Evolutionary conservation across 2,329 filamentous ascomycete genomes (phyloP).

Genomic region (Trichoderma simmonsii): DNA sequence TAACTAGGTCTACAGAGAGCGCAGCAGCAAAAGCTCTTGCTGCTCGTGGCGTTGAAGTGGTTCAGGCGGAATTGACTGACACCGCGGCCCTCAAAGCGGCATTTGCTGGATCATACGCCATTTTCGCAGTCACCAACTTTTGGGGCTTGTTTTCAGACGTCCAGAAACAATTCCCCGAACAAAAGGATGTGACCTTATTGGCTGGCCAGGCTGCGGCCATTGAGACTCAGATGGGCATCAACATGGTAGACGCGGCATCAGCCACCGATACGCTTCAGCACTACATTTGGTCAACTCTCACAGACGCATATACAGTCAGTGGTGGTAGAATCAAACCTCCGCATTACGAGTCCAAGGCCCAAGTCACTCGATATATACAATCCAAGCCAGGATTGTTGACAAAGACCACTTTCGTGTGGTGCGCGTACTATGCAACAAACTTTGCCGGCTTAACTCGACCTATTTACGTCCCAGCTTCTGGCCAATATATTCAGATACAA

Average conservation of each 20-base stretch:
- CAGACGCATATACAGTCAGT: not conserved
- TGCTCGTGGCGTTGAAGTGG: conserved; percentile 29
- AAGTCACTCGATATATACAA: not conserved
- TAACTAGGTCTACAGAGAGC: conserved; percentile 30
- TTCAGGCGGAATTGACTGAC: conserved; percentile 30
- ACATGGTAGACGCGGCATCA: not conserved
- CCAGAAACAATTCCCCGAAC: not conserved
- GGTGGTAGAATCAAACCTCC: not conserved
- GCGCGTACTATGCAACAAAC: not conserved
- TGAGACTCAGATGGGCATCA: not conserved
- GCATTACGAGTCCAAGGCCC: conserved; percentile 1
- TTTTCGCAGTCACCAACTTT: conserved; percentile 33
- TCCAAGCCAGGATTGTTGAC: not conserved
- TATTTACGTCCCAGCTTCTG: not conserved
- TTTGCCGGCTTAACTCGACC: not conserved
- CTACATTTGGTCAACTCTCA: not conserved
- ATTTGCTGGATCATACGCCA: conserved; percentile 33
- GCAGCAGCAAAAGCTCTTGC: conserved; percentile 29
- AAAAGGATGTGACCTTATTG: not conserved
- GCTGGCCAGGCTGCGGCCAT: not conserved
- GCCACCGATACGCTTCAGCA: not conserved
- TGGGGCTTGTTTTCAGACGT: not conserved
- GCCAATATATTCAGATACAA: not conserved
- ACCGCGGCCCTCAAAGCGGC: conserved; percentile 27
- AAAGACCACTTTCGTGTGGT: conserved; percentile 5